Evolutionary conservation across 2,329 filamentous ascomycete genomes (phyloP), one percentile per base, ranked within the genome.

Genomic region (Claviceps sp.): DNA sequence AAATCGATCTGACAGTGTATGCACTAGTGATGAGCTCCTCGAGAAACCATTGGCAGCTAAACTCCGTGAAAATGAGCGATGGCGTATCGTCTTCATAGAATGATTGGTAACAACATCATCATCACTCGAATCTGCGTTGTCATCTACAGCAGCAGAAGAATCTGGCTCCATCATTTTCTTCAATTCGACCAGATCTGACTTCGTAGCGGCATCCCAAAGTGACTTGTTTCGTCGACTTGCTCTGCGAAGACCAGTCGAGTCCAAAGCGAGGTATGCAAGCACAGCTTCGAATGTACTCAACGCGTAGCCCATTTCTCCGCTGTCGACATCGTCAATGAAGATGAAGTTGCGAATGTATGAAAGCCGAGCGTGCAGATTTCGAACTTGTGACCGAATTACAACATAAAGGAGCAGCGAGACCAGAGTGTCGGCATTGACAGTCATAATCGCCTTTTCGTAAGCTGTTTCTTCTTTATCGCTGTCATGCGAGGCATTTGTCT

Each of bases 331-430:
- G 60, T 97, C 93, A 49, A 95, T 90, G 67, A 95, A 98, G 58
- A 96, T 93, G 63, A 96, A 98, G 62, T 95, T 89, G 44, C 91
- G 86, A 76, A 97, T 95, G 65, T 97, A 98, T n/a, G 86, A 76
- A 47, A 98, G 72, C 19, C 91, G 80, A 3, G 93, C 89, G 60
- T 95, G 88, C 8, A 98, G 73, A 67, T 96, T 85, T 54, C 87
- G 82, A 26, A 95, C 82, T 55, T 93, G 87, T 11, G 91, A 88
- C 56, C 91, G 80, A 55, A 98, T 97, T 11, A 98, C 87, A 16
- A 98, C 89, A 56, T 95, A 83, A 19, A 98, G 75, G 14, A 98
- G 75, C 54, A 98, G 71, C 0, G 93, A 96, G 2, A 98, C 93
- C 30, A 98, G 73, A 0, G 91, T 89, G 68, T 98, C 93, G 4